Percentiles rank a stretch among this genome's conserved stretches.
These are phyloP conservation scores for Ceratocystis papillata DNA, from an alignment of 2,329 filamentous ascomycete genomes.

Conservation along the genomic window DNA sequence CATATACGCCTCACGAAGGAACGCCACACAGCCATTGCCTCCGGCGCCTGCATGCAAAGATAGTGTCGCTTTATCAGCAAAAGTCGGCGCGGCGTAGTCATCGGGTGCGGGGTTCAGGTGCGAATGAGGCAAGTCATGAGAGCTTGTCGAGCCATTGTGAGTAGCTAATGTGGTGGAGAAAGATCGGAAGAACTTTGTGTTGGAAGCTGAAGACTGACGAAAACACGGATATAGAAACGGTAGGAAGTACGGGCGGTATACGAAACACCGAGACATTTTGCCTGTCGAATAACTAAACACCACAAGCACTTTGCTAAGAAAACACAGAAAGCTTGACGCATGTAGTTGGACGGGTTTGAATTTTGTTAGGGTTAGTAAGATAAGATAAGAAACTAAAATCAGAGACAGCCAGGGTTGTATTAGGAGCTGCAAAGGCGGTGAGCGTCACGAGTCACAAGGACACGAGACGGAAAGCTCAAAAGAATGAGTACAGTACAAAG, in stretches of 20 bases:
- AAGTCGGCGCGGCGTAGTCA: constrained; percentile 72
- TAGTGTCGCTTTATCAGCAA: constrained; percentile 75
- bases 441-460: neutral
- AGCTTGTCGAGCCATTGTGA: constrained; percentile 29
- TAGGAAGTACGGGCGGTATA: constrained; percentile 33
- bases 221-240: constrained; percentile 44
- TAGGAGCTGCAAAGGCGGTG: too few species aligned
- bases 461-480: neutral
- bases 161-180: constrained; percentile 13
- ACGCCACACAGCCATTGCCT: constrained; percentile 88
- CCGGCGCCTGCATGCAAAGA: constrained; percentile 69
- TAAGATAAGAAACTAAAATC: neutral
- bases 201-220: constrained; percentile 24
- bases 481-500: neutral
- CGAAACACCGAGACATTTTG: constrained; percentile 36
- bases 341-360: neutral
- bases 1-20: constrained; percentile 81
- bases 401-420: too few species aligned
- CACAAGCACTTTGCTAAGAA: neutral
- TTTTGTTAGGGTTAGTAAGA: constrained; percentile 3
- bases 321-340: neutral
- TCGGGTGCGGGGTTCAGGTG: constrained; percentile 72
- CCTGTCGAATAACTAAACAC: constrained; percentile 17
- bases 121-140: constrained; percentile 36
- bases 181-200: constrained; percentile 20